Percentiles rank a stretch among this genome's conserved stretches.
Evolutionary conservation across 2,329 filamentous ascomycete species (phyloP).

Genomic region (Pseudogymnoascus sp.): DNA sequence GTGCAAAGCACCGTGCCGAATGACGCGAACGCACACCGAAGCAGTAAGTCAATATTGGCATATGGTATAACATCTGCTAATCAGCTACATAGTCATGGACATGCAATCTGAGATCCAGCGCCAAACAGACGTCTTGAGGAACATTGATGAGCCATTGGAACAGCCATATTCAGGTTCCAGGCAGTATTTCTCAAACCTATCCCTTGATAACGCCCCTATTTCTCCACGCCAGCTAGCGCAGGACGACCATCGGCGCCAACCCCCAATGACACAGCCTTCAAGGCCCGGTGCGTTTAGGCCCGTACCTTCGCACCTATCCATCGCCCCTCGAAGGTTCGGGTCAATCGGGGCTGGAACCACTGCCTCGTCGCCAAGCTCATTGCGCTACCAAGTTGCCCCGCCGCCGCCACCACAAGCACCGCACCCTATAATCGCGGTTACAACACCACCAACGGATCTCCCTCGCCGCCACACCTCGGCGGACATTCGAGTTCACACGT

Average conservation of each 20-base stretch:
- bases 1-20: constrained; percentile 66
- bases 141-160: constrained; percentile 59
- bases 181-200: constrained; percentile 52
- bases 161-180: constrained; percentile 54
- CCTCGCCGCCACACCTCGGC: constrained; percentile 85
- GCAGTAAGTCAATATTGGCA: constrained; percentile 50
- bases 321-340: constrained; percentile 70
- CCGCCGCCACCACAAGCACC: constrained; percentile 43
- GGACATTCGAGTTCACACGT: constrained; percentile 84
- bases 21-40: constrained; percentile 70
- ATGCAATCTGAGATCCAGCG: constrained; percentile 53
- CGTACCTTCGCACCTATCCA: constrained; percentile 71
- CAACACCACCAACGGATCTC: constrained; percentile 59
- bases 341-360: constrained; percentile 65
- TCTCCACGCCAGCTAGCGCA: constrained; percentile 82
- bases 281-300: constrained; percentile 62
- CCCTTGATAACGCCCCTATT: constrained; percentile 65
- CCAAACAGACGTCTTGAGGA: constrained; percentile 47
- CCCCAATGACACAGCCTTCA: constrained; percentile 52
- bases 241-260: constrained; percentile 70
- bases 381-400: constrained; percentile 52
- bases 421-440: constrained; percentile 56
- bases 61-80: constrained; percentile 20
- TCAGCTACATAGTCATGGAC: constrained; percentile 37
- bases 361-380: constrained; percentile 64